Evolutionary conservation across 257 asterid genomes (phyloP).

Genomic region (Jasminum sambac): DNA sequence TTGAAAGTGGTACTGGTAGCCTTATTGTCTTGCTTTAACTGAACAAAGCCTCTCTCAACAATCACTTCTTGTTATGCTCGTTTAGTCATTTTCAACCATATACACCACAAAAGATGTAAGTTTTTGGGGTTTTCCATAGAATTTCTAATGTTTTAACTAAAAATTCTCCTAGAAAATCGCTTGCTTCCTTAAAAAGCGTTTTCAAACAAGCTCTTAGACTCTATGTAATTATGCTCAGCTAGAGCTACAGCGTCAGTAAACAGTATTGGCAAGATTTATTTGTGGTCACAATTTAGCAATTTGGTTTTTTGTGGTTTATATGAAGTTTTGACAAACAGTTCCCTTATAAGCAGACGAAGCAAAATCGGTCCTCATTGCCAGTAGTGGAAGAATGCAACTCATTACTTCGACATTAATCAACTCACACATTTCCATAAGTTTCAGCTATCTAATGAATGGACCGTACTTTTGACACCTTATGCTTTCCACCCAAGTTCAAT

Average conservation of each 20-base stretch:
- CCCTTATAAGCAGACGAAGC: neutral
- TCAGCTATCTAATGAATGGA: neutral
- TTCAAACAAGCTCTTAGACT: neutral
- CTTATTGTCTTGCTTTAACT: neutral
- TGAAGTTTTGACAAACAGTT: neutral
- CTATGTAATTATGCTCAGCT: neutral
- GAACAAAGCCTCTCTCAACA: neutral
- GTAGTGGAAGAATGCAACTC: neutral
- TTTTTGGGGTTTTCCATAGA: no score
- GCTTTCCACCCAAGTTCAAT: slow-evolving; percentile 6
- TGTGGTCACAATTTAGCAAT: slow-evolving; percentile 1
- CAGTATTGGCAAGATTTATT: slow-evolving; percentile 2
- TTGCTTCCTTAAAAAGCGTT: no score
- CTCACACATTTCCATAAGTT: neutral
- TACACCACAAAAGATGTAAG: no score
- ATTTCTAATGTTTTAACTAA: no score
- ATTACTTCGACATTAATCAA: neutral
- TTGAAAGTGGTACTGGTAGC: no score
- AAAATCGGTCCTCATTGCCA: neutral
- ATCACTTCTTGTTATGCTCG: no score
- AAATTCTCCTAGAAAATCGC: no score
- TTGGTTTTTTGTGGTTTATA: slow-evolving; percentile 1
- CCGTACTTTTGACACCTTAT: neutral
- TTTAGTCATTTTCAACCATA: no score
- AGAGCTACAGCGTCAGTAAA: neutral